Base-by-base conservation (phyloP, 2,329 filamentous ascomycete species). In the Exophiala alcalophila region DNA sequence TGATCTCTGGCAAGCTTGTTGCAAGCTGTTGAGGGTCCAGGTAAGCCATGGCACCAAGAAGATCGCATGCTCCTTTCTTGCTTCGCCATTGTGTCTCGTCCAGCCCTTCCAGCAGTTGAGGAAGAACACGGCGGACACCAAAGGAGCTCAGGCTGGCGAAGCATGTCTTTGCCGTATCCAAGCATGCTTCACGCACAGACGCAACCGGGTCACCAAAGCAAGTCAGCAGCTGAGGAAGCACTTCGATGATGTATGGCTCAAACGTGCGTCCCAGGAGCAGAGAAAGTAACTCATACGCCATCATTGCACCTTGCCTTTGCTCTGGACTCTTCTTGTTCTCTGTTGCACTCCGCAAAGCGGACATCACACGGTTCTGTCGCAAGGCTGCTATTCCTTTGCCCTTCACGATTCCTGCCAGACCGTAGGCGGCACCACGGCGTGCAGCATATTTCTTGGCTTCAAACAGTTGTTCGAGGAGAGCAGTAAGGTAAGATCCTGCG, bases 81-180 rank as follows among this genome's bases (percentile, higher is more conserved):
- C 89, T 97, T 59, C 92, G 84, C 92, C 92, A 98, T 64, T 97
- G 91, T 39, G 86, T 81, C 53, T 98, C 92, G 52, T 97, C 90
- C 7, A 98, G 78, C 44, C 94, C 92, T 53, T 92, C 83, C 2
- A 98, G 77, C 5, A 98, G 77, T 9, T 86, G 95, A 3, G 92
- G 92, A 53, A 98, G 72, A 52, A 98, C 90, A 60, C 92, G 78
- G 68, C 95, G 94, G 46, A 98, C 94, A 64, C 92, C 92, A 57
- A 86, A 98, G 0, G 92, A 97, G 66, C 89, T 97, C 42, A 98
- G 70, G 56, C 83, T 90, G 4, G 87, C 83, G 65, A 98, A 98
- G 64, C 88, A 96, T 8, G 89, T 85, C 69, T 96, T 97, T 35
- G 92, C 85, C 24, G 92, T 87, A 52, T 94, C 90, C 27, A 97